phyloP scores from a whole-genome alignment of 495 filamentous ascomycete genomes.

The Xylaria nigripes region DNA sequence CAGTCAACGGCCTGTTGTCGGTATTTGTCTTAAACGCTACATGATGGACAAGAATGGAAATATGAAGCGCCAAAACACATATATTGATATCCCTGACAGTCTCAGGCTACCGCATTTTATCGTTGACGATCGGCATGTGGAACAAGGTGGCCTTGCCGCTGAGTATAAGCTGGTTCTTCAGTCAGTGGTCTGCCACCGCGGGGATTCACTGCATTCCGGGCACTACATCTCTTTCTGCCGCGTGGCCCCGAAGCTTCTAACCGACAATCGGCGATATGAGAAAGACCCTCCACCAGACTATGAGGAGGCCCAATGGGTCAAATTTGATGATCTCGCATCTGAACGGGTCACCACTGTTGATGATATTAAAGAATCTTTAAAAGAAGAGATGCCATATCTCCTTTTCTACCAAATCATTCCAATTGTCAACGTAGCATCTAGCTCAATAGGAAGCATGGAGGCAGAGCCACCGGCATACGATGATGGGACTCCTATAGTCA shows the following conservation, averaged over 20 bases:
- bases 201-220: conserved; percentile 78
- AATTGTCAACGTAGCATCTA: conserved; percentile 58
- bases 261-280: conserved; percentile 45
- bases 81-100: conserved; percentile 86
- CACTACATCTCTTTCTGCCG: conserved; percentile 85
- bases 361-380: conserved; percentile 62
- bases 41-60: conserved; percentile 61
- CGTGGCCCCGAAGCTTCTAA: conserved; percentile 49
- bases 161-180: conserved; percentile 83
- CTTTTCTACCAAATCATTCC: conserved; percentile 93
- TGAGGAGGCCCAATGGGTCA: conserved; percentile 69
- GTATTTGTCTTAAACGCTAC: conserved; percentile 88
- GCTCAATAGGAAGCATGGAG: conserved; percentile 45
- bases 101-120: conserved; percentile 87
- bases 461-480: conserved; percentile 49
- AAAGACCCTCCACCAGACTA: conserved; percentile 43
- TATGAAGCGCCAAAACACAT: conserved; percentile 62
- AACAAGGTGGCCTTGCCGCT: conserved; percentile 46
- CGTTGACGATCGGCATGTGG: conserved; percentile 56
- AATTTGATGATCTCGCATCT: conserved; percentile 74
- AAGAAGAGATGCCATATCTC: conserved; percentile 85
- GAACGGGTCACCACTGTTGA: conserved; percentile 65
- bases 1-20: conserved; percentile 65
- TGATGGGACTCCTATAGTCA: conserved; percentile 34
- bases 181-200: conserved; percentile 84